phyloP scores from a whole-genome alignment of 2,329 filamentous ascomycete genomes.

The Ambrosiella beaveri region DNA sequence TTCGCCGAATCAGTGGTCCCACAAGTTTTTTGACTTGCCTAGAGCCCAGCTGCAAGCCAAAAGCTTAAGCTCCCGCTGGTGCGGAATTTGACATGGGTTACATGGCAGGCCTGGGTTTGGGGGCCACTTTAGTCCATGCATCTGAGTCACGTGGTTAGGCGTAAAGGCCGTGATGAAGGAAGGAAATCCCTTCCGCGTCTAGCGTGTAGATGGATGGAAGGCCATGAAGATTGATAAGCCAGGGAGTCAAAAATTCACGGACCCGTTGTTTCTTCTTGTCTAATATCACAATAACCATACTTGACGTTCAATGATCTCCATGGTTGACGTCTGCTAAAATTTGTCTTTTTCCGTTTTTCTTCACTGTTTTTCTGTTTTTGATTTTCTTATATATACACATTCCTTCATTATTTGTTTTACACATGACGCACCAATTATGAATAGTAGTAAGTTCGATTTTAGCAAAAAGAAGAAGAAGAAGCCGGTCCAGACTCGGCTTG shows the following conservation, averaged over 20 bases:
- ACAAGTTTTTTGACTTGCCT: conserved; percentile 1
- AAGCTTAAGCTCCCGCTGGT: conserved; percentile 1
- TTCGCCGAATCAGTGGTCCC: conserved; percentile 2
- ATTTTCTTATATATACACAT: background rate
- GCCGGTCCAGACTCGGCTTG: conserved; percentile 8
- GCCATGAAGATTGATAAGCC: background rate
- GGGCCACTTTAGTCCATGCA: background rate
- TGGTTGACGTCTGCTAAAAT: background rate
- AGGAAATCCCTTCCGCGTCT: background rate
- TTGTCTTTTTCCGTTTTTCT: too few species aligned
- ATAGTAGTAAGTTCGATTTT: conserved; percentile 10
- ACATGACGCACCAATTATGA: background rate
- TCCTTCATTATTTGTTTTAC: background rate
- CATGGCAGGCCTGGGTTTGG: background rate
- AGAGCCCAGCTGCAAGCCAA: background rate
- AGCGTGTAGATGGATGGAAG: background rate
- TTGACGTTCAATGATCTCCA: background rate
- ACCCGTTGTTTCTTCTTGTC: too few species aligned
- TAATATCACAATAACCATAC: too few species aligned
- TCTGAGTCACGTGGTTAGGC: conserved; percentile 5
- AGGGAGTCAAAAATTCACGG: background rate
- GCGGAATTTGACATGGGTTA: background rate
- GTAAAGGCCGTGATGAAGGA: conserved; percentile 1
- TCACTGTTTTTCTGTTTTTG: background rate
- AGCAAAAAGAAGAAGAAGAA: conserved; percentile 12